Evolutionary conservation across 345 rosid species (phyloP).

Genomic region (Gossypium thurberi): DNA sequence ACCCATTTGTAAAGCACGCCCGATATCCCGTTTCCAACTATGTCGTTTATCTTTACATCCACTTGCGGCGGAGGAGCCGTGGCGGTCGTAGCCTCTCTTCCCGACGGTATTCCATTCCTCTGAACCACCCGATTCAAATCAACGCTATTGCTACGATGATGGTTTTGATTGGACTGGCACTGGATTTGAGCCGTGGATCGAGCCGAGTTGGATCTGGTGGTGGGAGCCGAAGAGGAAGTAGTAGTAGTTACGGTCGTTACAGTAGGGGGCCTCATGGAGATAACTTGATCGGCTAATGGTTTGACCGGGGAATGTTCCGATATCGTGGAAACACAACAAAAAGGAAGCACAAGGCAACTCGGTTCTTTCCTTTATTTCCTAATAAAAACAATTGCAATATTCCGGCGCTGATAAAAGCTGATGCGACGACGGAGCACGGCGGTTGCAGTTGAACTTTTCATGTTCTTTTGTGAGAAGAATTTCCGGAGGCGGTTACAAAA

Average conservation of each 20-base stretch:
- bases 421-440: neutral
- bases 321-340: slow-evolving; percentile 12
- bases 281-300: neutral
- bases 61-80: slow-evolving; percentile 35
- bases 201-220: slow-evolving; percentile 11
- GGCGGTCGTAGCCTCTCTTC: neutral
- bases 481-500: slow-evolving; percentile 11
- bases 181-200: slow-evolving; percentile 6
- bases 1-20: slow-evolving; percentile 94
- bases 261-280: slow-evolving; percentile 1
- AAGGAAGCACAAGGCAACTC: slow-evolving; percentile 9
- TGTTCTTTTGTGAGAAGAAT: neutral
- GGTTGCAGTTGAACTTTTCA: slow-evolving; percentile 8
- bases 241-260: neutral
- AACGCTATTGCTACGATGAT: neutral
- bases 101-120: slow-evolving; percentile 5
- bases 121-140: slow-evolving; percentile 11
- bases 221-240: slow-evolving; percentile 2
- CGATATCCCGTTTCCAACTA: slow-evolving; percentile 81
- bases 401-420: neutral
- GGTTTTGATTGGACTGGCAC: neutral
- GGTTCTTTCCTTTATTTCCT: neutral
- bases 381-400: neutral
- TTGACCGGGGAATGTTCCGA: slow-evolving; percentile 11
- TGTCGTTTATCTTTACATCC: slow-evolving; percentile 72